Evolutionary conservation across 208 protist species (phyloP), one percentile per base, ranked within the genome.

Genomic region (Wallacemonas sp.): DNA sequence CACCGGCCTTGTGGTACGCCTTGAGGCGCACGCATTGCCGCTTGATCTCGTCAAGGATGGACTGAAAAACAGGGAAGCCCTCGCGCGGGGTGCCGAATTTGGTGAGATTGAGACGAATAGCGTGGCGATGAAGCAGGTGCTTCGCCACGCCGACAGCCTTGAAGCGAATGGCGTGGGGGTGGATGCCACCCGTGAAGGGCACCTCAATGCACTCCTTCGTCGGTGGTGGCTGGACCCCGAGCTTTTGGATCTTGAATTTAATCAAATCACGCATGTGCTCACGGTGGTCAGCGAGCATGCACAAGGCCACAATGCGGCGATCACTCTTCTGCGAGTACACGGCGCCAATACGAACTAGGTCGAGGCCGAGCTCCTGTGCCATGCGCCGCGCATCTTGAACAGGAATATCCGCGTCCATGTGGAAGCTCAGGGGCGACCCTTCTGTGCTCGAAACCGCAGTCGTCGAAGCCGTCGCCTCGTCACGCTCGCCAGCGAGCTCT

Each of bases 101-200:
- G 36, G 86, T 95, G 19, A 95, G 58, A 59, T 91, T 89, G 49
- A 95, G 70, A 17, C 86, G 84, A 38, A 95, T 72, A 6, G 73
- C 75, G 41, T 91, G 86, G 19, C 84, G 78, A 33, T 80, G 90
- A 2, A 95, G 72, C 11, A 95, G 65, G 54, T 87, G 82, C 66
- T 91, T 91, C 2, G 86, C 86, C 42, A 95, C 78, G 41, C 86
- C 90, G 24, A 88, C 76, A 38, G 72, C 77, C 73, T 95, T 95
- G 73, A 95, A 91, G 55, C 90, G 90, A 30, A 95, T 90, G 14
- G 77, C 86, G 64, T 95, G 90, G 8, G 90, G 86, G 63, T 93
- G 87, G 1, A 86, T 95, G 34, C 84, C 86, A 30, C 90, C 90
- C 45, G 83, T 84, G 59, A 95, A 95, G 42, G 82, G 79, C 33